These are phyloP conservation scores for Fraxinus sp. DNA, from an alignment of 305 asterid genomes.

Conservation along the genomic window DNA sequence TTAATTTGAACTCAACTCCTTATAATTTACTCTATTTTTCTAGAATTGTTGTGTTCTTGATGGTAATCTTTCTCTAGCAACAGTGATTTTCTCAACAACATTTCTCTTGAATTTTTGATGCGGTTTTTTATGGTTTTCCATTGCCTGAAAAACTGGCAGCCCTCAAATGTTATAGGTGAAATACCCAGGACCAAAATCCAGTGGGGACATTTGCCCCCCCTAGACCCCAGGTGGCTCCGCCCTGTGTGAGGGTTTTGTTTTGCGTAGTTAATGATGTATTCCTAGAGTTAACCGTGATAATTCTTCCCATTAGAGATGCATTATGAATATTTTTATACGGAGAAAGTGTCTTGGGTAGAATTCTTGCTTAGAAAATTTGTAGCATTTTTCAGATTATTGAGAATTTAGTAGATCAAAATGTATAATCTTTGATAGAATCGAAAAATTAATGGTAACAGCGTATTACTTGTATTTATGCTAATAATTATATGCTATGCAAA, in stretches of 20 bases:
- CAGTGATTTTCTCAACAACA: too few relatives aligned
- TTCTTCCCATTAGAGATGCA: not conserved
- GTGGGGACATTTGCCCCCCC: not conserved
- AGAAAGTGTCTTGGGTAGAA: not conserved
- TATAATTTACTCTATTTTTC: not conserved
- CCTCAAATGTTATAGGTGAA: too few relatives aligned
- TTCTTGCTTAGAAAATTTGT: not conserved
- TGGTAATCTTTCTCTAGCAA: not conserved
- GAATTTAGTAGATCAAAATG: not conserved
- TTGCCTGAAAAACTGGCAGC: not conserved
- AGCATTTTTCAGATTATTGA: not conserved
- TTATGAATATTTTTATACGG: not conserved
- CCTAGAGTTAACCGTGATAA: not conserved
- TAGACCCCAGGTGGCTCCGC: not conserved
- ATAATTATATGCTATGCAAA: not conserved
- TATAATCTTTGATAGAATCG: not conserved
- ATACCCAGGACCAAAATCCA: too few relatives aligned
- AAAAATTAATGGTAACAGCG: not conserved
- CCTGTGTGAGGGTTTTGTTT: not conserved
- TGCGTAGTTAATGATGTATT: not conserved
- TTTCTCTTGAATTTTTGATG: not conserved
- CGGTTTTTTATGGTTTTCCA: not conserved
- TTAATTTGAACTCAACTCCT: not conserved
- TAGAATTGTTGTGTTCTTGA: not conserved
- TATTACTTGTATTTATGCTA: not conserved